Evolutionary conservation across 2,329 filamentous ascomycete species (phyloP).

Genomic region (Cordyceps cicadae): DNA sequence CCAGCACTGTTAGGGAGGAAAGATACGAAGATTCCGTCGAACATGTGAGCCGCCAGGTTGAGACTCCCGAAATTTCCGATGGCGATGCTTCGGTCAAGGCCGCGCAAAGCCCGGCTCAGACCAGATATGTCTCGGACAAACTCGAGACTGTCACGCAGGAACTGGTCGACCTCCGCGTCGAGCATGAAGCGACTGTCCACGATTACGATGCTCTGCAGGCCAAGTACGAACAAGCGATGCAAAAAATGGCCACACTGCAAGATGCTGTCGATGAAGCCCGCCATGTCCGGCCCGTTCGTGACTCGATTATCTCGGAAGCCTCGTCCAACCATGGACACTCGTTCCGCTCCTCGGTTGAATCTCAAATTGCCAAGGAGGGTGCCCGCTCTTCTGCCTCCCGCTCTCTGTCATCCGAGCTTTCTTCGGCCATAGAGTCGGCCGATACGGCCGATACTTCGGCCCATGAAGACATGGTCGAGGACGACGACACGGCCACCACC

Average conservation of each 20-base stretch:
- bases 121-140: slow-evolving; percentile 82
- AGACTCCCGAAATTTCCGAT: slow-evolving; percentile 7
- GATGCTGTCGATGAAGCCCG: slow-evolving; percentile 74
- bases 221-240: slow-evolving; percentile 87
- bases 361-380: slow-evolving; percentile 60
- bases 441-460: slow-evolving; percentile 51
- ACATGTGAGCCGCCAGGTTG: not conserved
- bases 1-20: slow-evolving; percentile 28
- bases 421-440: slow-evolving; percentile 72
- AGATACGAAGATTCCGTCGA: slow-evolving; percentile 12
- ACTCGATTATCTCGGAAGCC: slow-evolving; percentile 47
- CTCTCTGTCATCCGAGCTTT: slow-evolving; percentile 90
- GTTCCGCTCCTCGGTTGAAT: slow-evolving; percentile 74
- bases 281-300: slow-evolving; percentile 47
- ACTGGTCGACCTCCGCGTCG: slow-evolving; percentile 78
- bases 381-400: slow-evolving; percentile 64
- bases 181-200: slow-evolving; percentile 75
- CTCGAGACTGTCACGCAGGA: slow-evolving; percentile 87
- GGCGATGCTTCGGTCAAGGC: slow-evolving; percentile 43
- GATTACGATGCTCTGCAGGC: slow-evolving; percentile 75
- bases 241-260: slow-evolving; percentile 73
- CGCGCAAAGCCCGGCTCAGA: slow-evolving; percentile 67
- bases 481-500: slow-evolving; percentile 36
- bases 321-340: slow-evolving; percentile 55
- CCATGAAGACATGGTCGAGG: slow-evolving; percentile 41